Percentiles rank a stretch among this genome's conserved stretches.
phyloP scores from a whole-genome alignment of 1,284 basidiomycete genomes.

The Boletellus dicymbophilus region DNA sequence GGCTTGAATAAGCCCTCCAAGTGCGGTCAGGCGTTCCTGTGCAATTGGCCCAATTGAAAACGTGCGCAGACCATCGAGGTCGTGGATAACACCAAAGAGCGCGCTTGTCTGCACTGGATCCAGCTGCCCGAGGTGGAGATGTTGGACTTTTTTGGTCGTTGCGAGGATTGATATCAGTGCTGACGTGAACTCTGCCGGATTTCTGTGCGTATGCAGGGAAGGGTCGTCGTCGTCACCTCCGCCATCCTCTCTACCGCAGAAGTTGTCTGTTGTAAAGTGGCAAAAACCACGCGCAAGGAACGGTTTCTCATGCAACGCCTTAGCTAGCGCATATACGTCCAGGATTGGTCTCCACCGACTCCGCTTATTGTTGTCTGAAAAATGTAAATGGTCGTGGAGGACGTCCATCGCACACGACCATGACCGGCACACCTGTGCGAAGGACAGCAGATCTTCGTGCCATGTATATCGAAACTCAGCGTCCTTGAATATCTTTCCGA shows the following conservation, averaged over 20 bases:
- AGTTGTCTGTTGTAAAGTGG: conserved; percentile 22
- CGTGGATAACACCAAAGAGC: conserved; percentile 12
- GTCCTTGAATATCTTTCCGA: conserved; percentile 24
- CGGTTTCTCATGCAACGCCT: conserved; percentile 9
- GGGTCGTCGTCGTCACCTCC: too few relatives aligned
- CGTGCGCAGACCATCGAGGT: conserved; percentile 7
- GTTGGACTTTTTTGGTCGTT: conserved; percentile 17
- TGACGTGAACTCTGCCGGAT: conserved; percentile 12
- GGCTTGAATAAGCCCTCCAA: neutral
- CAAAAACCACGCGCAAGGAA: conserved; percentile 10
- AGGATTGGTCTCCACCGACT: conserved; percentile 2
- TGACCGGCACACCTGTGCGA: conserved; percentile 26
- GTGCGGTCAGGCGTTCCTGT: neutral
- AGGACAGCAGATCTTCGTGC: conserved; percentile 24
- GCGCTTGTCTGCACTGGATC: conserved; percentile 10
- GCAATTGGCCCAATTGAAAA: conserved; percentile 15
- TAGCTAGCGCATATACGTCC: conserved; percentile 14
- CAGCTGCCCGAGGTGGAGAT: conserved; percentile 15
- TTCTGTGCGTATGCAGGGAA: too few relatives aligned
- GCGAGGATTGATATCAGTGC: conserved; percentile 21
- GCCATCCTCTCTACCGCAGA: conserved; percentile 1
- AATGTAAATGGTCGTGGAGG: conserved; percentile 16
- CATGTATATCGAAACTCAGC: conserved; percentile 19
- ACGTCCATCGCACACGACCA: conserved; percentile 27
- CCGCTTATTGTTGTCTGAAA: conserved; percentile 18